Conservation (phyloP, 179 eudicot genomes). For the Camellia oleifera region DNA sequence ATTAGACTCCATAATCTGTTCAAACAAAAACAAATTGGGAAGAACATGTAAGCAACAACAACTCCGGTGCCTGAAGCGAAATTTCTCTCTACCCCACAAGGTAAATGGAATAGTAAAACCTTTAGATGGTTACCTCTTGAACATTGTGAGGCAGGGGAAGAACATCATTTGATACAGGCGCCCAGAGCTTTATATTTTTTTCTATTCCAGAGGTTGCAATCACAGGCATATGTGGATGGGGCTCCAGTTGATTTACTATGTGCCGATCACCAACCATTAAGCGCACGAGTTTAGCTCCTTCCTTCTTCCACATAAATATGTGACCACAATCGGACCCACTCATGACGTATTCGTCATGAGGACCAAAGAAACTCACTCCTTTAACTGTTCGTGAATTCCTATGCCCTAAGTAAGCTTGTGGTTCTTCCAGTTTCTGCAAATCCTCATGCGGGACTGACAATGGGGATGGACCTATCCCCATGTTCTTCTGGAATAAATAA, state of each 20-base stretch:
- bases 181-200: constrained; percentile 66
- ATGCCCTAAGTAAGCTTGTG: constrained; percentile 66
- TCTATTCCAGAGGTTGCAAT: constrained; percentile 74
- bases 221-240: constrained; percentile 65
- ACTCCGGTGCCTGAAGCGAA: not conserved
- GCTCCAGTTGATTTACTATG: constrained; percentile 67
- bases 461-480: constrained; percentile 70
- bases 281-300: constrained; percentile 59
- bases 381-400: constrained; percentile 71
- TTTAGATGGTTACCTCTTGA: constrained; percentile 41
- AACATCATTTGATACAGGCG: constrained; percentile 49
- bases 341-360: constrained; percentile 62
- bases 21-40: constrained; percentile 1
- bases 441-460: constrained; percentile 30
- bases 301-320: constrained; percentile 82
- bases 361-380: constrained; percentile 87
- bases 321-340: constrained; percentile 90
- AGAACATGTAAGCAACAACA: not conserved
- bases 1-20: constrained; percentile 65
- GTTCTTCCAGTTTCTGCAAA: constrained; percentile 37
- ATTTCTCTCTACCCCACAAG: not conserved
- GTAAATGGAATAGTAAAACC: not conserved
- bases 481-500: constrained; percentile 64
- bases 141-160: constrained; percentile 52
- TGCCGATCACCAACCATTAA: constrained; percentile 63